Base-by-base conservation (phyloP, 2,329 filamentous ascomycete genomes). In the Fusarium tanahbumbuense region DNA sequence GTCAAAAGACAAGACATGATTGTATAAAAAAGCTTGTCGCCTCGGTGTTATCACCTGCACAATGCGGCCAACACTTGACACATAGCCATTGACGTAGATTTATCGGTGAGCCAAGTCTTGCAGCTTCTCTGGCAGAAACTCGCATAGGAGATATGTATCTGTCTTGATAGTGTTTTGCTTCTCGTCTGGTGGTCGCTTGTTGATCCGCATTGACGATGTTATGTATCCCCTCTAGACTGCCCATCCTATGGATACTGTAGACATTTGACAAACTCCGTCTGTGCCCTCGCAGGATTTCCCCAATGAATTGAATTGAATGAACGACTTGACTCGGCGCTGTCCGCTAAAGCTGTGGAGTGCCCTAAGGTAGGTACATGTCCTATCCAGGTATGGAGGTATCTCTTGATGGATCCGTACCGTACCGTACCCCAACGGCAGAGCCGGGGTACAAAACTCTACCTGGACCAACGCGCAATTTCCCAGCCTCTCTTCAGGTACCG, bases 291-390 rank as follows among this genome's bases (percentile, higher is more conserved):
- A 54, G 44, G 49, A 67, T 56, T 45, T 54, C 64, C 45, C 42
- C 58, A 68, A 71, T 68, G 54, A 52, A 44, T 48, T 37, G n/a
- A 44, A 40, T 37, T 37, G 48, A 44, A 64, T 34, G 42, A 46
- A 53, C 37, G 53, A 41, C 71, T 73, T 71, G 73, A 75, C 73
- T 75, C 72, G 67, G 60, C 56, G 58, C 58, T 71, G 71, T 52
- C 60, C 73, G 69, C 54, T 74, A 68, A 71, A 61, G 20, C 40
- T 46, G 72, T 75, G 73, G 73, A 67, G 70, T 62, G n/a, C 49
- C 34, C 49, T 53, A 53, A 53, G 23, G 49, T 53, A 53, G 34
- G 34, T 50, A 50, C 48, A 53, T 53, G 34, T 41, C 34, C 34
- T 37, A n/a, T 37, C 18, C 34, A 37, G 34, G 34, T 37, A 37